Percentiles rank a stretch among this genome's conserved stretches.
Conservation (phyloP, 2,329 filamentous ascomycete species). For the Parastagonospora avenae region DNA sequence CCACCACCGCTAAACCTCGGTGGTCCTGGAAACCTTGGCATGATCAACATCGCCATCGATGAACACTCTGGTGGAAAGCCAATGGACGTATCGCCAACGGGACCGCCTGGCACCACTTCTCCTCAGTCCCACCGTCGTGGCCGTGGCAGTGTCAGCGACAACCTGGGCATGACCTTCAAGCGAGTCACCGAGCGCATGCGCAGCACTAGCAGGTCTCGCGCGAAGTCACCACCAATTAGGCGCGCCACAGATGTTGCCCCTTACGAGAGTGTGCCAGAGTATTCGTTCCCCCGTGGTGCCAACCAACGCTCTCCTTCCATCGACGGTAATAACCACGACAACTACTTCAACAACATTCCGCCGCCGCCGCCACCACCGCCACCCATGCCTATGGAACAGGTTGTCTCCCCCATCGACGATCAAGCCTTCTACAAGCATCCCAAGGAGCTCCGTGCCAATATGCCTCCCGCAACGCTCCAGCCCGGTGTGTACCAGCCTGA, state of each 20-base stretch:
- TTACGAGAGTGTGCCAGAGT: constrained; percentile 52
- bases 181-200: constrained; percentile 63
- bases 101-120: constrained; percentile 39
- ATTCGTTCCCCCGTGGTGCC: constrained; percentile 30
- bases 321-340: constrained; percentile 31
- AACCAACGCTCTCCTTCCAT: constrained; percentile 33
- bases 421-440: constrained; percentile 48
- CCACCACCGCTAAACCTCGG: constrained; percentile 24
- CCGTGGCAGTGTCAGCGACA: constrained; percentile 63
- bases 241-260: constrained; percentile 40
- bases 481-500: constrained; percentile 47
- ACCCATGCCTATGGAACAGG: constrained; percentile 47
- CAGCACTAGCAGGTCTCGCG: constrained; percentile 60
- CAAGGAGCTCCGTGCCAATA: constrained; percentile 56
- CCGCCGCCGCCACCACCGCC: constrained; percentile 48
- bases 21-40: constrained; percentile 38
- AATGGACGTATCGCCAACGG: constrained; percentile 26
- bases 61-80: constrained; percentile 38
- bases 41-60: constrained; percentile 55
- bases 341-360: constrained; percentile 35
- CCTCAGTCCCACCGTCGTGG: constrained; percentile 57
- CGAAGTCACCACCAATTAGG: constrained; percentile 52
- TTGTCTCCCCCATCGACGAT: constrained; percentile 44
- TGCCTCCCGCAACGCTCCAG: constrained; percentile 54
- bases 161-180: constrained; percentile 56